These are phyloP conservation scores for Ceratocystis albifundus DNA, from an alignment of 2,329 filamentous ascomycete genomes.

Conservation along the genomic window DNA sequence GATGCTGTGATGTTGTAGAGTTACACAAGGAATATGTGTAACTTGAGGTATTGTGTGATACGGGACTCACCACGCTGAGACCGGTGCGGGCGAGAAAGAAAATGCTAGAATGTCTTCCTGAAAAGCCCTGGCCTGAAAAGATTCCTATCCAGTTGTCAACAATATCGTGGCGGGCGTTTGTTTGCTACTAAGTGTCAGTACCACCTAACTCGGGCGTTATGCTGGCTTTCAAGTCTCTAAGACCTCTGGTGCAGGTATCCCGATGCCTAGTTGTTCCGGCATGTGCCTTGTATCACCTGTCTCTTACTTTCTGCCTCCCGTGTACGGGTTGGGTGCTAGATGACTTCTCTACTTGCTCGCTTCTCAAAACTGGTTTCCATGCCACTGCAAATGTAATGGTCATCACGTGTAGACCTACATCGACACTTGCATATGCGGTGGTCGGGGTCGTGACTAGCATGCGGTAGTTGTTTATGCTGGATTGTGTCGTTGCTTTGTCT, in stretches of 20 bases:
- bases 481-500: neutral
- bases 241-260: neutral
- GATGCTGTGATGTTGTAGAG: neutral
- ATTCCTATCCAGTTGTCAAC: neutral
- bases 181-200: neutral
- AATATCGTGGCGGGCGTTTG: neutral
- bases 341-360: neutral
- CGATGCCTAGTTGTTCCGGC: neutral
- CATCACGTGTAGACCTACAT: neutral
- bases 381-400: neutral
- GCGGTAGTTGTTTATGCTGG: neutral
- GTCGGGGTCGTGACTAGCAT: neutral
- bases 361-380: neutral
- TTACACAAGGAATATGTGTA: conserved; percentile 2
- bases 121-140: no score
- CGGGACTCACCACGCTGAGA: neutral
- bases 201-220: conserved; percentile 4
- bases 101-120: no score
- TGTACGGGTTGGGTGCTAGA: neutral
- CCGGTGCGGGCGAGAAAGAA: no score
- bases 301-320: neutral
- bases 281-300: neutral
- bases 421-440: conserved; percentile 6
- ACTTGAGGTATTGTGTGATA: neutral
- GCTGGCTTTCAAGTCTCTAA: neutral